phyloP scores from a whole-genome alignment of 495 filamentous ascomycete species.

The Bacidia rubella region DNA sequence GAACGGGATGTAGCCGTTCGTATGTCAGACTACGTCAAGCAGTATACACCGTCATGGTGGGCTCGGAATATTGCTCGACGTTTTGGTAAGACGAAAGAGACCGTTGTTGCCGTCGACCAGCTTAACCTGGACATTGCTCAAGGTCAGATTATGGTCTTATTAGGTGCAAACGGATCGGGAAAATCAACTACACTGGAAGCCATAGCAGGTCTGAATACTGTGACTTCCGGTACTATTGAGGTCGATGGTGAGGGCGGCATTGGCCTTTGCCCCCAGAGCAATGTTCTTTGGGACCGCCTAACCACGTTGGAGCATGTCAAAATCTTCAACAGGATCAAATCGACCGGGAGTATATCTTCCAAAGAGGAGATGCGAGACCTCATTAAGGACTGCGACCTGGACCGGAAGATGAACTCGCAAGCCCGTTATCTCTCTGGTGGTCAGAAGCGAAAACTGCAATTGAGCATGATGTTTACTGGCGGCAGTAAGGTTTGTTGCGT shows the following conservation, averaged over 20 bases:
- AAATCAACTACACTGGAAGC: constrained; percentile 81
- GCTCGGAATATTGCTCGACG: constrained; percentile 29
- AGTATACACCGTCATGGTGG: constrained; percentile 53
- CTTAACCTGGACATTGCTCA: constrained; percentile 50
- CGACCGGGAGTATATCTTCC: constrained; percentile 35
- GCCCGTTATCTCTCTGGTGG: constrained; percentile 67
- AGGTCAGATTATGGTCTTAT: constrained; percentile 67
- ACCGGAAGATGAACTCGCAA: constrained; percentile 48
- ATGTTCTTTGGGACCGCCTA: constrained; percentile 75
- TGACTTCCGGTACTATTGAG: constrained; percentile 56
- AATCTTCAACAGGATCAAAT: constrained; percentile 70
- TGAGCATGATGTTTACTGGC: constrained; percentile 87
- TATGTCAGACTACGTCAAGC: constrained; percentile 56
- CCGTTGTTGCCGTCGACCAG: constrained; percentile 58
- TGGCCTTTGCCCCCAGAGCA: constrained; percentile 82
- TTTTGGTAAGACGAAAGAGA: constrained; percentile 43
- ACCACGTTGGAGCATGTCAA: constrained; percentile 69
- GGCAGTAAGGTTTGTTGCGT: constrained; percentile 75
- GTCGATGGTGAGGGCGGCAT: constrained; percentile 60
- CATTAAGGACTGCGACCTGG: constrained; percentile 54
- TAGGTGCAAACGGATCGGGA: constrained; percentile 77
- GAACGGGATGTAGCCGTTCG: constrained; percentile 36
- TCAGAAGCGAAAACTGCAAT: constrained; percentile 80
- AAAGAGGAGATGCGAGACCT: constrained; percentile 43
- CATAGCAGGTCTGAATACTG: constrained; percentile 61